phyloP scores from a whole-genome alignment of 345 rosid genomes.

The Laguncularia racemosa region DNA sequence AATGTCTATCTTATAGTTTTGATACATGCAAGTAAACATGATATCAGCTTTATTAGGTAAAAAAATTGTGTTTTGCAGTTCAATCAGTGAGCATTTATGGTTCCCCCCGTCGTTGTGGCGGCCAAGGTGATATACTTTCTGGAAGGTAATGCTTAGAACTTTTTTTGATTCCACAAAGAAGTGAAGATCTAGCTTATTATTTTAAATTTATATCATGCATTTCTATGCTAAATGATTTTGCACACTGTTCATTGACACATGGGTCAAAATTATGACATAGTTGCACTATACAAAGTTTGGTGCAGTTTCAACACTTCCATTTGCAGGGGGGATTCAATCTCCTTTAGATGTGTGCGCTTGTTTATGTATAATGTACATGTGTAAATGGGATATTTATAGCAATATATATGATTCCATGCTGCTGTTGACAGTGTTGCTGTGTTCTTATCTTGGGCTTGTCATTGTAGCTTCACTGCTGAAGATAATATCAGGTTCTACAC shows the following conservation, averaged over 20 bases:
- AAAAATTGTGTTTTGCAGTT: constrained; percentile 30
- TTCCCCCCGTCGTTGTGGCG: constrained; percentile 92
- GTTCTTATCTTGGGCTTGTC: constrained; percentile 83
- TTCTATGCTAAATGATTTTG: no score
- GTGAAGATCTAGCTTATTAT: background rate
- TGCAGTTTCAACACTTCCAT: no score
- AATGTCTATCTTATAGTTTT: background rate
- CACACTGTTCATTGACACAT: no score
- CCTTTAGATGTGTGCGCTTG: no score
- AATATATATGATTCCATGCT: background rate
- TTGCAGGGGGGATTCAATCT: no score
- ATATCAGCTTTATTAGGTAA: background rate
- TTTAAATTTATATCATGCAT: no score
- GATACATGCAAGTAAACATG: background rate
- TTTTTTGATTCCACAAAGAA: background rate
- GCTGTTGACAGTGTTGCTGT: constrained; percentile 63
- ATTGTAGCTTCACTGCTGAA: constrained; percentile 21
- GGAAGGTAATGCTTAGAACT: constrained; percentile 50
- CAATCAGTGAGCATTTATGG: constrained; percentile 72
- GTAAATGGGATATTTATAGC: no score
- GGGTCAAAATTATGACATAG: no score
- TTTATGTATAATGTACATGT: no score
- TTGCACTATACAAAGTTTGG: background rate
- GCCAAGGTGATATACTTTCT: constrained; percentile 96
- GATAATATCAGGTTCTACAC: constrained; percentile 35